Evolutionary conservation across 352 stramenopile species (phyloP), one percentile per base, ranked within the genome.

Genomic region (Phytophthora foliorum): DNA sequence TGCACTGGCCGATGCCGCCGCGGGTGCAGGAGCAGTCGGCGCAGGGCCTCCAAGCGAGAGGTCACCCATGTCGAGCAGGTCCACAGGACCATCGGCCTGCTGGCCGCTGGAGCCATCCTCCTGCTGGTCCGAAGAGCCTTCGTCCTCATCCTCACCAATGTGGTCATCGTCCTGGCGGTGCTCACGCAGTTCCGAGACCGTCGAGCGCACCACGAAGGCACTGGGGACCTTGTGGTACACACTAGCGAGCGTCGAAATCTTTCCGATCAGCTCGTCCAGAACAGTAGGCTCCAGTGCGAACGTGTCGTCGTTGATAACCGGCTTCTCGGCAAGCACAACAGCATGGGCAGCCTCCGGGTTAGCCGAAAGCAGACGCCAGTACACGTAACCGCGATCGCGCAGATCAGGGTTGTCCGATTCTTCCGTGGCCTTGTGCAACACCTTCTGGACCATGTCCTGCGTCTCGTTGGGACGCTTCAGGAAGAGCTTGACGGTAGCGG

Each of bases 401-500:
- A 99, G 78, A 78, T 99, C 98, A 49, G 98, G 98, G 82, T 99
- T 99, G 83, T 99, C 98, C 24, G 86, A 97, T 69, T 99, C 96
- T 75, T 99, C 97, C 0, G 98, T 99, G 13, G 97, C 97, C 78
- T 99, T 96, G 67, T 98, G 95, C 27, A 99, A 76, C 8, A 99
- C 97, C 42, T 97, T 93, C 72, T 99, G 97, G 2, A 99, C 97
- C 97, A 99, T 99, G 13, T 94, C 90, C 51, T 98, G 92, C 2
- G 92, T 97, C 70, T 97, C 87, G 51, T 96, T 97, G 6, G 93
- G 92, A 25, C 93, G 86, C 74, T 99, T 99, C 24, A 99, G 79
- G 82, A 99, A 99, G 27, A 99, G 92, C 84, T 99, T 99, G 25
- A 99, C 98, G 5, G 97, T 99, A 29, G 98, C 97, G 7, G 98